Percentiles rank a stretch among this genome's conserved stretches.
Evolutionary conservation across 2,329 filamentous ascomycete genomes (phyloP).

Genomic region (Nothopassalora personata): DNA sequence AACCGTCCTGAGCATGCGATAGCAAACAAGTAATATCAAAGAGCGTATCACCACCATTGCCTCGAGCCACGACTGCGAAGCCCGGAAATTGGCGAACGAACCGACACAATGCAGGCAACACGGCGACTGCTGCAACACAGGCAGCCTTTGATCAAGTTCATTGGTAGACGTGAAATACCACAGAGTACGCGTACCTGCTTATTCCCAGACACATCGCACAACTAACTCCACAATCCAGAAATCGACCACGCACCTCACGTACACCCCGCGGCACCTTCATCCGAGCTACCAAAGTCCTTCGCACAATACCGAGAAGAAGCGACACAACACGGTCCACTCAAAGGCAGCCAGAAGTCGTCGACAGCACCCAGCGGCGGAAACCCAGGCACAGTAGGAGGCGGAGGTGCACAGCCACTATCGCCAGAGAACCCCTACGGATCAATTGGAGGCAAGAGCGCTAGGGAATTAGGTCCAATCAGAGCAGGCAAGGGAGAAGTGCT

Average conservation of each 20-base stretch:
- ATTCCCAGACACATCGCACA: constrained; percentile 13
- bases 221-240: constrained; percentile 45
- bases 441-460: constrained; percentile 60
- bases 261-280: constrained; percentile 65
- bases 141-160: constrained; percentile 49
- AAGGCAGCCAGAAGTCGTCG: constrained; percentile 19
- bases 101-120: constrained; percentile 41
- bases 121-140: constrained; percentile 42
- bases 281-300: constrained; percentile 63
- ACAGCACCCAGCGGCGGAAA: constrained; percentile 9
- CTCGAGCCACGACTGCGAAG: not conserved
- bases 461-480: constrained; percentile 65
- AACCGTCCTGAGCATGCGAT: not conserved
- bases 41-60: not conserved
- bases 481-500: constrained; percentile 73
- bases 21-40: not conserved
- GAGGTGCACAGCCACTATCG: not conserved
- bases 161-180: constrained; percentile 45
- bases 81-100: constrained; percentile 1
- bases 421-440: constrained; percentile 30
- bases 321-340: constrained; percentile 70
- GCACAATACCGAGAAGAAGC: constrained; percentile 72
- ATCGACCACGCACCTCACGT: constrained; percentile 68
- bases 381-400: constrained; percentile 6
- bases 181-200: constrained; percentile 33